phyloP scores from a whole-genome alignment of 768 basidiomycete species.

The Tricholoma sp. region DNA sequence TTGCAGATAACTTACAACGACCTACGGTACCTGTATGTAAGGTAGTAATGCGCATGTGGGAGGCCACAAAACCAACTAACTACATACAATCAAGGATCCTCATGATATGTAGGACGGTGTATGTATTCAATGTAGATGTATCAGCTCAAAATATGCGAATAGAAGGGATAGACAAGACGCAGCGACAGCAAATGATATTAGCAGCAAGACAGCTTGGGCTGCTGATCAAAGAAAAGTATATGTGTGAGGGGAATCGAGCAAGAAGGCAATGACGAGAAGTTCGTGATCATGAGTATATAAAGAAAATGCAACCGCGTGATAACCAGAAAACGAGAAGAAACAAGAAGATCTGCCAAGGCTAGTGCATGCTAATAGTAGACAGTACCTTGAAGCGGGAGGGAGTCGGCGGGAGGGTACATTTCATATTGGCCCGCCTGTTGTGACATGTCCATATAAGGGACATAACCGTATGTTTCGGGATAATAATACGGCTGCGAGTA shows the following conservation, averaged over 20 bases:
- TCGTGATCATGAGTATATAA: constrained; percentile 9
- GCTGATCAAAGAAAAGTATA: background rate
- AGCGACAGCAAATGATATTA: constrained; percentile 3
- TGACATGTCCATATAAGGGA: constrained; percentile 64
- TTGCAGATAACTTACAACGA: background rate
- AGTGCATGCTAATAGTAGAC: constrained; percentile 53
- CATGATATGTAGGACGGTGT: constrained; percentile 1
- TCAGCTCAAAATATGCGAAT: constrained; percentile 1
- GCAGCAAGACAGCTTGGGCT: constrained; percentile 5
- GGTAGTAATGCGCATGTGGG: background rate
- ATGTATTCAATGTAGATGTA: constrained; percentile 5
- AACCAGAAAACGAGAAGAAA: constrained; percentile 3
- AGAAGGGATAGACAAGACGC: background rate
- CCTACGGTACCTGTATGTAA: background rate
- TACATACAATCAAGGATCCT: constrained; percentile 1
- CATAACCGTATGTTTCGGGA: constrained; percentile 64
- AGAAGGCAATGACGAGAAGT: constrained; percentile 1
- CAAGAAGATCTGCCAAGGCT: constrained; percentile 15
- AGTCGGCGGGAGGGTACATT: constrained; percentile 49
- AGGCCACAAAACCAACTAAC: background rate
- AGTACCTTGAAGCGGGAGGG: constrained; percentile 41
- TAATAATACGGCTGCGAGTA: constrained; percentile 70
- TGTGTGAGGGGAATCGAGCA: constrained; percentile 3
- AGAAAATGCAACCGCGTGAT: background rate
- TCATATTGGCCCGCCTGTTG: constrained; percentile 65